These are phyloP conservation scores for Thyridium curvatum DNA, from an alignment of 2,329 filamentous ascomycete species.

Conservation along the genomic window DNA sequence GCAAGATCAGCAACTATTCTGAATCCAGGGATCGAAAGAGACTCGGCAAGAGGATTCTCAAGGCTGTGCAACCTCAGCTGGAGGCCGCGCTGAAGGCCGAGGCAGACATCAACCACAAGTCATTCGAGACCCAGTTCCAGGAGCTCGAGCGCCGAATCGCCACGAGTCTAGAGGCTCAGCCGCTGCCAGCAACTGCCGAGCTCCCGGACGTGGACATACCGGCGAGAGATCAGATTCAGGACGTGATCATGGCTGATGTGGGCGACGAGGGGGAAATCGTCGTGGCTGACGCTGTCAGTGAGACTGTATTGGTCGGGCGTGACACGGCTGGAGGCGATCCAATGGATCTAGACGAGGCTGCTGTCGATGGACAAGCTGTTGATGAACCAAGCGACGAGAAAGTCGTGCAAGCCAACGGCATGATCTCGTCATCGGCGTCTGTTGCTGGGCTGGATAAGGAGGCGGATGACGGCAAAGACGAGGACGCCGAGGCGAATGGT, in stretches of 20 bases:
- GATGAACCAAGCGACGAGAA: conserved; percentile 8
- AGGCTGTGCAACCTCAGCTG: conserved; percentile 69
- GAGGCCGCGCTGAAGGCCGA: conserved; percentile 74
- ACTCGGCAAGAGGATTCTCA: conserved; percentile 84
- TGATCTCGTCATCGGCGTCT: conserved; percentile 20
- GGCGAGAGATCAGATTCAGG: conserved; percentile 32
- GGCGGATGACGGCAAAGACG: conserved; percentile 15
- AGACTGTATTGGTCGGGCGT: too few species aligned
- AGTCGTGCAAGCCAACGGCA: conserved; percentile 17
- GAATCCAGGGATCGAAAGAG: conserved; percentile 78
- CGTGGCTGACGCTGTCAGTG: conserved; percentile 19
- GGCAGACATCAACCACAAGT: conserved; percentile 68
- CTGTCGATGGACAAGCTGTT: conserved; percentile 1
- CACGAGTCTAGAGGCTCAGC: conserved; percentile 47
- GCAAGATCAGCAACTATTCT: conserved; percentile 38
- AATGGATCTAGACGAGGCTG: too few species aligned
- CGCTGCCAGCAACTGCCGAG: too few species aligned
- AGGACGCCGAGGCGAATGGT: conserved; percentile 18
- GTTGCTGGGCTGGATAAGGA: conserved; percentile 19
- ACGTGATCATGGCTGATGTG: conserved; percentile 47
- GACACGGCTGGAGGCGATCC: too few species aligned
- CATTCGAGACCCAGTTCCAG: conserved; percentile 62
- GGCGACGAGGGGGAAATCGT: conserved; percentile 39
- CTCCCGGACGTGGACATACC: too few species aligned
- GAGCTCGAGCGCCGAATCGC: conserved; percentile 72